Conservation (phyloP, 768 basidiomycete genomes). For the Pulveroboletus sp. region DNA sequence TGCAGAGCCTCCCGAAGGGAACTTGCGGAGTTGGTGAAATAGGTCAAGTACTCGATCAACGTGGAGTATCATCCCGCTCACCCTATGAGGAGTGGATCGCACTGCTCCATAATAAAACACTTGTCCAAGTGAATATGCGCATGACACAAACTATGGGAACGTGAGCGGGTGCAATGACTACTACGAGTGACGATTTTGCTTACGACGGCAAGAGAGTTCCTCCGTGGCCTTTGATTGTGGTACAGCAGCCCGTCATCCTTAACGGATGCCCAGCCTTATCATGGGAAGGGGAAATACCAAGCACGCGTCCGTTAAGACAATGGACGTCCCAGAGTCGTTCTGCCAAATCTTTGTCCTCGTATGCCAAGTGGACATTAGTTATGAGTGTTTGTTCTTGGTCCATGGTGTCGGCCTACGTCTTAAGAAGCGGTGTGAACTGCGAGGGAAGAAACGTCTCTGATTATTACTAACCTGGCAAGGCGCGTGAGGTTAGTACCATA, state of each 20-base stretch:
- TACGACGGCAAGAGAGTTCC: constrained; percentile 34
- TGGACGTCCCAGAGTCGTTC: constrained; percentile 32
- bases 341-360: constrained; percentile 24
- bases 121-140: constrained; percentile 69
- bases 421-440: not conserved
- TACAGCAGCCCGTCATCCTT: not conserved
- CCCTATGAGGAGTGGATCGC: constrained; percentile 51
- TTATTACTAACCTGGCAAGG: not conserved
- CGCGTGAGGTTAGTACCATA: not conserved
- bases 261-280: not conserved
- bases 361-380: constrained; percentile 30
- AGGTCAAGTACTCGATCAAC: not conserved
- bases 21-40: constrained; percentile 27
- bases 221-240: constrained; percentile 23
- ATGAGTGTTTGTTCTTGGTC: constrained; percentile 12
- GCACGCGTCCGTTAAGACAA: constrained; percentile 29
- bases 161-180: constrained; percentile 14
- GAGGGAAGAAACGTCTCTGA: too few species aligned
- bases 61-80: constrained; percentile 25
- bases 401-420: not conserved
- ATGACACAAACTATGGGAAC: constrained; percentile 46
- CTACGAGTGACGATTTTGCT: constrained; percentile 3
- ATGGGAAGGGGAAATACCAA: constrained; percentile 18
- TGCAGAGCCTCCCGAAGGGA: constrained; percentile 55
- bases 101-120: constrained; percentile 61